A percentile compares a stretch with the other conserved stretches of the same genome.
Conservation (phyloP, 2,329 filamentous ascomycete species). For the Scortechinia acanthostroma region DNA sequence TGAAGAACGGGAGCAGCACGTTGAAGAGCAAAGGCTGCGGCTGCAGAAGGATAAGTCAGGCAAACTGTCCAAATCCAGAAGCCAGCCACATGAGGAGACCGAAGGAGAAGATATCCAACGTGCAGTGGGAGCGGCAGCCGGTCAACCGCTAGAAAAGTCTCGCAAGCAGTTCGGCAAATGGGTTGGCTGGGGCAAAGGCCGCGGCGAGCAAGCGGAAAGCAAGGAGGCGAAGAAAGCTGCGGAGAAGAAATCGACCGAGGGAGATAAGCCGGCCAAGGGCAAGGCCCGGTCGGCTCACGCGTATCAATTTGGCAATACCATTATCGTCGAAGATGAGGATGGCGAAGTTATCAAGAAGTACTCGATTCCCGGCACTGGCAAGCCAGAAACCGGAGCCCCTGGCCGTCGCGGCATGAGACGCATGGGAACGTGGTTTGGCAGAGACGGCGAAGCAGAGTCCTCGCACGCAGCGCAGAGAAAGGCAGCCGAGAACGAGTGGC, state of each 20-base stretch:
- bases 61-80: conserved; percentile 34
- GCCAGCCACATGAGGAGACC: conserved; percentile 26
- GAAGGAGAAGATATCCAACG: conserved; percentile 29
- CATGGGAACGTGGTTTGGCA: conserved; percentile 54
- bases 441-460: conserved; percentile 18
- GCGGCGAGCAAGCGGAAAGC: not conserved
- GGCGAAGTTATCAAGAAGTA: conserved; percentile 66
- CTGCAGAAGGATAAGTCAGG: conserved; percentile 33
- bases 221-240: not conserved
- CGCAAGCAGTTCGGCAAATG: conserved; percentile 36
- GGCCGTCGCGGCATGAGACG: conserved; percentile 41
- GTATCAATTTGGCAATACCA: conserved; percentile 65
- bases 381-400: conserved; percentile 14
- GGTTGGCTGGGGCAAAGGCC: conserved; percentile 22
- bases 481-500: conserved; percentile 39
- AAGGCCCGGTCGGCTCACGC: conserved; percentile 49
- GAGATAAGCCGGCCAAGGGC: conserved; percentile 12
- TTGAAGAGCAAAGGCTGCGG: conserved; percentile 32
- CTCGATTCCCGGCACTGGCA: conserved; percentile 42
- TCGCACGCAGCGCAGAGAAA: conserved; percentile 8
- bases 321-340: conserved; percentile 64
- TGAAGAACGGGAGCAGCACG: conserved; percentile 30
- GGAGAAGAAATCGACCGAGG: not conserved
- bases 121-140: conserved; percentile 16
- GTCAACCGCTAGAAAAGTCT: conserved; percentile 22